Evolutionary conservation across 2,329 filamentous ascomycete species (phyloP).

Genomic region (Scleromitrula shiraiana): DNA sequence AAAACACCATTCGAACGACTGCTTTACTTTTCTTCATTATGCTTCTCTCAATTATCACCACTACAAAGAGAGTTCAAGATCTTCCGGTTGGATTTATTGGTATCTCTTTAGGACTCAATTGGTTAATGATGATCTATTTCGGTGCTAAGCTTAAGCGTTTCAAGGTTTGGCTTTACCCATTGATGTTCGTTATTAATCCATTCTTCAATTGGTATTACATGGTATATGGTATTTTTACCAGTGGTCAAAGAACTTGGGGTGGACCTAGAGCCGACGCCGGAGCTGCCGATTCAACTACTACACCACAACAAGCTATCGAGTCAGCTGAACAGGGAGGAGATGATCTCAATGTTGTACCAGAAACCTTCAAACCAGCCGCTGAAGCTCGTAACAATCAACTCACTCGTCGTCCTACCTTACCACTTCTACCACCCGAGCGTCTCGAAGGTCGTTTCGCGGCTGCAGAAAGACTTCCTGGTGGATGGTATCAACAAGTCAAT

Average conservation of each 20-base stretch:
- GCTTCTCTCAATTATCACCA: slow-evolving; percentile 77
- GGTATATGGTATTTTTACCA: slow-evolving; percentile 48
- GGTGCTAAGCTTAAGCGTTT: slow-evolving; percentile 77
- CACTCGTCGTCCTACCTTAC: slow-evolving; percentile 44
- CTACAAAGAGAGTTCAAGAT: slow-evolving; percentile 67
- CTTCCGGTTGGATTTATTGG: slow-evolving; percentile 90
- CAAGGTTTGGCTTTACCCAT: slow-evolving; percentile 89
- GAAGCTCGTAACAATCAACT: slow-evolving; percentile 41
- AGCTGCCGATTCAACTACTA: slow-evolving; percentile 65
- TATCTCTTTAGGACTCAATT: slow-evolving; percentile 87
- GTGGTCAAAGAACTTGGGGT: slow-evolving; percentile 91
- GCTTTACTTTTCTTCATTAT: slow-evolving; percentile 92
- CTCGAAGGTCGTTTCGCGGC: slow-evolving; percentile 74
- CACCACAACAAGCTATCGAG: slow-evolving; percentile 76
- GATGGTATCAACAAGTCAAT: slow-evolving; percentile 62
- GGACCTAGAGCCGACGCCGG: slow-evolving; percentile 86
- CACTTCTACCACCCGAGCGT: slow-evolving; percentile 62
- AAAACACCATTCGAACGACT: slow-evolving; percentile 93
- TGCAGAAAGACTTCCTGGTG: slow-evolving; percentile 57
- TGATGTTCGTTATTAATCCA: slow-evolving; percentile 93
- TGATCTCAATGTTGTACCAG: slow-evolving; percentile 81
- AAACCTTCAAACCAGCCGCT: slow-evolving; percentile 64
- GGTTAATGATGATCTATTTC: slow-evolving; percentile 94
- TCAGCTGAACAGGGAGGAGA: slow-evolving; percentile 71
- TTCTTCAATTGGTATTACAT: slow-evolving; percentile 99